Conservation (phyloP, 2,329 filamentous ascomycete species). For the Apiospora marii region DNA sequence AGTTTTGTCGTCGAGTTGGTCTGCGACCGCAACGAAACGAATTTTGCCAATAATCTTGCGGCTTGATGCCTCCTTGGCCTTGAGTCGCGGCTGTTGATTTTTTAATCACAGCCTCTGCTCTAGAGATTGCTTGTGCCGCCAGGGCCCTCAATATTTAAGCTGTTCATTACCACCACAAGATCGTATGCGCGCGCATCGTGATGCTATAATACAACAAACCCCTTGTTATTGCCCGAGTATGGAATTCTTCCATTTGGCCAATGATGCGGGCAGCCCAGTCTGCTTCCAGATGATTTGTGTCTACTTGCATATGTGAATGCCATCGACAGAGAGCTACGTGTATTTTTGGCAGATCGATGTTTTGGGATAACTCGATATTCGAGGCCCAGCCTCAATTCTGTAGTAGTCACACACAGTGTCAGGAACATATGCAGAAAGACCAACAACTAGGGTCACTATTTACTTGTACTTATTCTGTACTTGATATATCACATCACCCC, state of each 20-base stretch:
- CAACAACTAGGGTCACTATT: background rate
- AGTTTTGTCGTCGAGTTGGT: background rate
- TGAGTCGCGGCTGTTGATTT: constrained; percentile 6
- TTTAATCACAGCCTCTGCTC: background rate
- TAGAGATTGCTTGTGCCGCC: background rate
- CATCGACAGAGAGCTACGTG: background rate
- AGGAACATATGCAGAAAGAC: background rate
- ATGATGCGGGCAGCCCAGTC: background rate
- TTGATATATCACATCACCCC: too few species aligned
- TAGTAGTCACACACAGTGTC: background rate
- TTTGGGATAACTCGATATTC: background rate
- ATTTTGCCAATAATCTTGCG: constrained; percentile 14
- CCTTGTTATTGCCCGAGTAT: background rate
- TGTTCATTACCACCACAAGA: background rate
- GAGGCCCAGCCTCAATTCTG: background rate
- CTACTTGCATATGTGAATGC: background rate
- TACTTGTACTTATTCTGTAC: background rate
- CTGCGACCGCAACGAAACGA: constrained; percentile 5
- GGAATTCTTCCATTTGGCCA: background rate
- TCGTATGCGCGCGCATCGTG: background rate
- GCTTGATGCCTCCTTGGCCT: background rate
- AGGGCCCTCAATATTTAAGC: constrained; percentile 1
- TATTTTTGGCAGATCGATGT: background rate
- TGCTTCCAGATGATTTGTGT: background rate
- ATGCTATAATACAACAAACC: background rate